Conservation (phyloP, 23 red algal species). For the Gracilaria gracilis region DNA sequence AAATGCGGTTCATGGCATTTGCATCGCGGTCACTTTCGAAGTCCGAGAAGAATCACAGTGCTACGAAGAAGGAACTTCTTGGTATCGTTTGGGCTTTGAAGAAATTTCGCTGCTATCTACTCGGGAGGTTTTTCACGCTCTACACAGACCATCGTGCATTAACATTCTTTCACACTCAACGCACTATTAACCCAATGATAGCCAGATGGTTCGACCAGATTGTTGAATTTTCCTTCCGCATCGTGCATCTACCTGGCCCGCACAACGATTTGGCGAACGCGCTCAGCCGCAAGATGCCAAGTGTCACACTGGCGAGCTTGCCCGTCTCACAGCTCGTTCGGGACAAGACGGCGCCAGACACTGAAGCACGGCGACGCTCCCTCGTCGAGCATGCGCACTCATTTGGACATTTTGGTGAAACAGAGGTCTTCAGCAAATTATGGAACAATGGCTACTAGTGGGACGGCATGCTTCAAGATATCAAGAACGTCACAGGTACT, state of each 20-base stretch:
- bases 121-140: too few relatives aligned
- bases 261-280: constrained; percentile 24
- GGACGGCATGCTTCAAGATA: too few relatives aligned
- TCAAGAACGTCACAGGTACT: background rate
- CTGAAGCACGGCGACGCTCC: background rate
- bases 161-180: too few relatives aligned
- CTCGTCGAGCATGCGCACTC: background rate
- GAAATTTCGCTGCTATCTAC: too few relatives aligned
- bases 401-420: background rate
- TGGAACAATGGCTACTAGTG: constrained; percentile 11
- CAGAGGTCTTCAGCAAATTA: constrained; percentile 15
- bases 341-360: background rate
- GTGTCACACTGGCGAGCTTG: background rate
- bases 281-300: constrained; percentile 2
- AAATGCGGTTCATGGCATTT: background rate
- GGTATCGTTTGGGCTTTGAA: background rate
- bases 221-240: too few relatives aligned
- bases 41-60: background rate
- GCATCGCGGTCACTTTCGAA: background rate
- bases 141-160: too few relatives aligned
- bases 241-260: too few relatives aligned
- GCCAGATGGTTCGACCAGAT: too few relatives aligned
- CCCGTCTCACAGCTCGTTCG: too few relatives aligned
- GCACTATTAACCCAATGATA: too few relatives aligned
- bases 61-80: constrained; percentile 4